phyloP scores from a whole-genome alignment of 345 rosid species.

The Turritis glabra region DNA sequence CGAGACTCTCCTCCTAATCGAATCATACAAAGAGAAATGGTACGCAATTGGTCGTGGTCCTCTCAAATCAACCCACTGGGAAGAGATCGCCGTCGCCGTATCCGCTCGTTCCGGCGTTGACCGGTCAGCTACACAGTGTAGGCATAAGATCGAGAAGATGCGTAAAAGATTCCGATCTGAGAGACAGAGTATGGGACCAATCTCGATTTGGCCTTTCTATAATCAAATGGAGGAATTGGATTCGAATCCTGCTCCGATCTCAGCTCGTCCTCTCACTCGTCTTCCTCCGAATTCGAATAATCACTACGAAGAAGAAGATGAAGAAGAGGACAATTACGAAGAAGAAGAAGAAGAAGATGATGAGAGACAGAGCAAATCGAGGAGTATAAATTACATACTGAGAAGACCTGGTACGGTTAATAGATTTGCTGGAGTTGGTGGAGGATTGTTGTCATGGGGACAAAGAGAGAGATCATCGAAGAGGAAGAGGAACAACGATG shows the following conservation, averaged over 20 bases:
- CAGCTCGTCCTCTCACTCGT: constrained; percentile 51
- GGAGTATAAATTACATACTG: constrained; percentile 64
- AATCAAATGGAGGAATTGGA: constrained; percentile 72
- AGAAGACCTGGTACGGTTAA: constrained; percentile 56
- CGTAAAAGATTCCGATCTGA: constrained; percentile 67
- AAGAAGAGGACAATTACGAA: not conserved
- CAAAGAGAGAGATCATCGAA: constrained; percentile 28
- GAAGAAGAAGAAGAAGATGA: constrained; percentile 43
- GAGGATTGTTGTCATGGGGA: constrained; percentile 34
- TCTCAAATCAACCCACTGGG: constrained; percentile 74
- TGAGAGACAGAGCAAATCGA: constrained; percentile 45
- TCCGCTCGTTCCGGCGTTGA: constrained; percentile 67
- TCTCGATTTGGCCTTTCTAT: constrained; percentile 60
- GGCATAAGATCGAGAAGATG: constrained; percentile 90
- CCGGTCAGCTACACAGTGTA: constrained; percentile 66
- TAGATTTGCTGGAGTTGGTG: constrained; percentile 47
- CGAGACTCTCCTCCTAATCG: constrained; percentile 66
- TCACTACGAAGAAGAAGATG: constrained; percentile 13
- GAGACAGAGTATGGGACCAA: constrained; percentile 41
- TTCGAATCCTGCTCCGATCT: constrained; percentile 60
- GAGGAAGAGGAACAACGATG: constrained; percentile 34
- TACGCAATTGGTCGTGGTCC: constrained; percentile 60
- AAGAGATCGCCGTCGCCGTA: constrained; percentile 64
- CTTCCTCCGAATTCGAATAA: constrained; percentile 24
- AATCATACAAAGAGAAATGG: constrained; percentile 72